Percentiles rank a stretch among this genome's conserved stretches.
Evolutionary conservation across 306 rosid genomes (phyloP).

Genomic region (Prunus mume): DNA sequence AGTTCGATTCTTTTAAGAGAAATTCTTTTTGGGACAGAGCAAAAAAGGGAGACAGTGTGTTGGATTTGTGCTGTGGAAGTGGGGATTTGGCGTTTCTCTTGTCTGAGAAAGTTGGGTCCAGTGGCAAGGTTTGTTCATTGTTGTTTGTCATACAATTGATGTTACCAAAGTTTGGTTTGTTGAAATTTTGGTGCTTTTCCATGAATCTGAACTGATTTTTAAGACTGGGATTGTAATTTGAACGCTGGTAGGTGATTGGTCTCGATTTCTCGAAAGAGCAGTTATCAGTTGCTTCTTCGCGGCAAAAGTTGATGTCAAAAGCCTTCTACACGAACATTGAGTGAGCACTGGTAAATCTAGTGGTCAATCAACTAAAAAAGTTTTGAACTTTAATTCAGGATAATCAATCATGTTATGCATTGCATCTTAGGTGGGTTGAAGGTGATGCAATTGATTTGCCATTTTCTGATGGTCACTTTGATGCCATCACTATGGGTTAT

Average conservation of each 20-base stretch:
- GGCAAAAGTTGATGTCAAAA: constrained; percentile 38
- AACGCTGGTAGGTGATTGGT: constrained; percentile 57
- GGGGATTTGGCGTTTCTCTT: constrained; percentile 82
- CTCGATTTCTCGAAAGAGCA: constrained; percentile 65
- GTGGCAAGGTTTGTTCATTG: constrained; percentile 46
- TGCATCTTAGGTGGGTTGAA: constrained; percentile 74
- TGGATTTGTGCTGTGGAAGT: constrained; percentile 97
- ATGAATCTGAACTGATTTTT: neutral
- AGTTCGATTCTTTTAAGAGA: neutral
- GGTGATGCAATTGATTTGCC: constrained; percentile 94
- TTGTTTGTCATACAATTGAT: neutral
- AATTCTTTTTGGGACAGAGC: constrained; percentile 41
- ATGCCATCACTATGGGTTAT: constrained; percentile 88
- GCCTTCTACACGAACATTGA: constrained; percentile 62
- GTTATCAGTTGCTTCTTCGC: constrained; percentile 56
- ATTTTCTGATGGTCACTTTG: constrained; percentile 63
- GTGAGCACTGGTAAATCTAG: constrained; percentile 60
- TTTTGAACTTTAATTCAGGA: neutral
- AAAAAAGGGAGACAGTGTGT: constrained; percentile 59
- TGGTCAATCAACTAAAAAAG: constrained; percentile 7
- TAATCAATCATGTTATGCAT: constrained; percentile 14
- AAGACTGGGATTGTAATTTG: constrained; percentile 5
- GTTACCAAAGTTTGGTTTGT: neutral
- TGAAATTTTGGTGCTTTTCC: neutral
- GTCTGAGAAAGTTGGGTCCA: constrained; percentile 62